Base-by-base conservation (phyloP, 2,329 filamentous ascomycete genomes). In the Xylaria sp. region DNA sequence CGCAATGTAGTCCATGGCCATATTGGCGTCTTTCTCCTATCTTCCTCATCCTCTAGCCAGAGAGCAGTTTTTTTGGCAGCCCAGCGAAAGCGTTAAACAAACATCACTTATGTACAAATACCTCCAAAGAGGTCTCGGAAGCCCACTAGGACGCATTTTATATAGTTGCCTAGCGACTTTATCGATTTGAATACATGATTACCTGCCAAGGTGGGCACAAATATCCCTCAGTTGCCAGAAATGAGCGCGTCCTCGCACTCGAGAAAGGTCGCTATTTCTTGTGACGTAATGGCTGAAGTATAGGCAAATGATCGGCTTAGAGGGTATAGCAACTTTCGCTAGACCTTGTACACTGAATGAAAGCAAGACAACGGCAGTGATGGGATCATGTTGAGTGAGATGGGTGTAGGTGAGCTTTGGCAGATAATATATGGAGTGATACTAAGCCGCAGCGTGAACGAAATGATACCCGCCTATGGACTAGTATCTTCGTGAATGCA, bases 1-100 rank as follows among this genome's bases (percentile, higher is more conserved):
- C 54, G 49, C 66, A 48, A 41, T 31, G 33, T 69, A 65, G 39
- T 64, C n/a, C 13, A 5, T 1, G 15, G 36, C 36, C 54, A 10
- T n/a, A 41, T 20, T 23, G 13, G 28, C 39, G 52, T 28, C 46
- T 23, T 3, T 56, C 1, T 10, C 13, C 31, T 25, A 51, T 23
- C 58, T n/a, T 33, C 23, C 56, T 28, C 39, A 15, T 31, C 33
- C 41, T 58, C 15, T n/a, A 31, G 3, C 6, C n/a, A 28, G 23
- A 8, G 25, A 10, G n/a, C 31, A 13, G 10, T 9, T 18, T 23
- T 23, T 33, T 3, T 43, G 46, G 23, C 20, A 33, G 9, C 20
- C 8, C 20, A 15, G 13, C 39, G 20, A 39, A 20, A 20, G 7
- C 20, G 10, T 39, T 33, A 13, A n/a, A 18, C 15, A 15, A 18